phyloP scores from a whole-genome alignment of 1,139 yeast genomes.

The Candida sp. region DNA sequence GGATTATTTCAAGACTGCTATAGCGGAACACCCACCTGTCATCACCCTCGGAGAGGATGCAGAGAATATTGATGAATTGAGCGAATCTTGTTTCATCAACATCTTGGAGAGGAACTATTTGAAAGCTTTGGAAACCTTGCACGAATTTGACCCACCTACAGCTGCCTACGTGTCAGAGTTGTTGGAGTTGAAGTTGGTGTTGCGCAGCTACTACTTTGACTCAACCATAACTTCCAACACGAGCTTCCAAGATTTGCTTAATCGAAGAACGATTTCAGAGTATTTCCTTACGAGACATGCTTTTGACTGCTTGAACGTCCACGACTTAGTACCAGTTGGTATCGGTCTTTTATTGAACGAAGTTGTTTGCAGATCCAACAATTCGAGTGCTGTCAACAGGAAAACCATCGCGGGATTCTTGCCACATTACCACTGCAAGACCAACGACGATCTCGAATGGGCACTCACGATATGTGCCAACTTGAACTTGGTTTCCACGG shows the following conservation, averaged over 20 bases:
- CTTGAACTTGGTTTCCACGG: slow-evolving; percentile 52
- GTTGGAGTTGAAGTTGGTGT: slow-evolving; percentile 66
- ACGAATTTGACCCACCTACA: slow-evolving; percentile 66
- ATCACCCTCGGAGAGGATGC: slow-evolving; percentile 11
- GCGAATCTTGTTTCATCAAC: slow-evolving; percentile 65
- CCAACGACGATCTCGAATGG: slow-evolving; percentile 85
- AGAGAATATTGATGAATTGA: slow-evolving; percentile 32
- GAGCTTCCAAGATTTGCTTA: slow-evolving; percentile 19
- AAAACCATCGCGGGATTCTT: slow-evolving; percentile 61
- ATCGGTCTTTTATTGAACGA: slow-evolving; percentile 53
- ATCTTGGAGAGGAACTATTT: slow-evolving; percentile 62
- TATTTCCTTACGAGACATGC: slow-evolving; percentile 67
- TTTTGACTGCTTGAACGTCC: slow-evolving; percentile 53
- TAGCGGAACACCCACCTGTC: slow-evolving; percentile 37
- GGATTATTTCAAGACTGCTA: slow-evolving; percentile 38
- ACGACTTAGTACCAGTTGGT: slow-evolving; percentile 66
- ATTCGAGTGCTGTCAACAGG: slow-evolving; percentile 29
- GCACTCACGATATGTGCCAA: slow-evolving; percentile 60
- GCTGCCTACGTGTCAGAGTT: slow-evolving; percentile 70
- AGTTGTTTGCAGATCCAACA: slow-evolving; percentile 26
- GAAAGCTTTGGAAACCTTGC: slow-evolving; percentile 63
- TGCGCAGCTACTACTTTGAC: slow-evolving; percentile 48
- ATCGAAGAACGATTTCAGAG: slow-evolving; percentile 55
- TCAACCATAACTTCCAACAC: slow-evolving; percentile 11
- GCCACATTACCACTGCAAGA: slow-evolving; percentile 60